Evolutionary conservation across 2,329 filamentous ascomycete species (phyloP).

Genomic region (Xylaria sp.): DNA sequence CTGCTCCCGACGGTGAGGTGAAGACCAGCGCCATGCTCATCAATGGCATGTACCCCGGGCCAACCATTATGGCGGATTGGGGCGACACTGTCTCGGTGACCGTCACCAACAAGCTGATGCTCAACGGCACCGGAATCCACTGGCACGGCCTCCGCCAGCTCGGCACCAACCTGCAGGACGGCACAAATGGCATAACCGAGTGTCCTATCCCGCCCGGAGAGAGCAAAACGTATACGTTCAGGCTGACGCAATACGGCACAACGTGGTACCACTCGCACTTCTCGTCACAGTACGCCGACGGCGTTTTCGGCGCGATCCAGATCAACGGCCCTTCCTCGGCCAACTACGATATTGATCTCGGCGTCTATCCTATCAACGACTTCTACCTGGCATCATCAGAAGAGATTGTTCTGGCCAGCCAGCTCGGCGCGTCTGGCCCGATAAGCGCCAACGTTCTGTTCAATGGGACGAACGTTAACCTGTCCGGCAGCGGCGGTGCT

Average conservation of each 20-base stretch:
- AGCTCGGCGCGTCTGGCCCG: too few relatives aligned
- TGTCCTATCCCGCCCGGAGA: neutral
- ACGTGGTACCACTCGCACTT: conserved; percentile 3
- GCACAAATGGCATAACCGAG: neutral
- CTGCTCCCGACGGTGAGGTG: neutral
- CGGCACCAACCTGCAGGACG: neutral
- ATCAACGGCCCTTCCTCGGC: neutral
- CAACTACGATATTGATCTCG: conserved; percentile 1
- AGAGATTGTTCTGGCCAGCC: conserved; percentile 6
- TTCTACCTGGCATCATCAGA: conserved; percentile 4
- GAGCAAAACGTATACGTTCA: conserved; percentile 1
- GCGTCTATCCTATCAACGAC: neutral
- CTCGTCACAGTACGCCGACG: neutral
- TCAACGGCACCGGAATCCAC: neutral
- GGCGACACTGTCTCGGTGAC: neutral
- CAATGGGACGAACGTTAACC: too few relatives aligned
- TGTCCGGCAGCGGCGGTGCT: too few relatives aligned
- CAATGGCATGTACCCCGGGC: conserved; percentile 6
- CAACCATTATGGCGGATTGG: neutral
- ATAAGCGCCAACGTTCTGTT: too few relatives aligned
- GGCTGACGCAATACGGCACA: neutral
- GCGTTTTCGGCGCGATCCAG: neutral
- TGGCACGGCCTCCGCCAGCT: conserved; percentile 4
- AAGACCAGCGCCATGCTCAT: conserved; percentile 1
- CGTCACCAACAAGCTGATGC: neutral